Percentiles rank a stretch among this genome's conserved stretches.
Conservation (phyloP, 2,329 filamentous ascomycete species). For the Cryphonectria radicalis region DNA sequence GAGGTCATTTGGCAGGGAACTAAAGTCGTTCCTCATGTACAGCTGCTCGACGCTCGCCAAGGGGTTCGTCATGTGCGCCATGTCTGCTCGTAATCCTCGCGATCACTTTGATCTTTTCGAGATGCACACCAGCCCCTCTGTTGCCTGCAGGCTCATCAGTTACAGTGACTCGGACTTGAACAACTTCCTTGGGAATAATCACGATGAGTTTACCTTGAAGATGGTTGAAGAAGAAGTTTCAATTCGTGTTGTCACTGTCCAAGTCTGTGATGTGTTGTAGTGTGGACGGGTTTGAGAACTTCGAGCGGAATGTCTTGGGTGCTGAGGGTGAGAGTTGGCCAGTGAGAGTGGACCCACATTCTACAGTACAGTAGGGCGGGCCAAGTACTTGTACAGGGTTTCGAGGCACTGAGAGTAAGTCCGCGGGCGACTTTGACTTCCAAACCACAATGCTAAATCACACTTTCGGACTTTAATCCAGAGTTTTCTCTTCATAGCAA, state of each 20-base stretch:
- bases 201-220: neutral
- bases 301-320: neutral
- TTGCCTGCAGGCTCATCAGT: neutral
- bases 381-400: neutral
- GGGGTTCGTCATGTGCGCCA: slow-evolving; percentile 71
- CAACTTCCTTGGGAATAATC: neutral
- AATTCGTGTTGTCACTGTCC: neutral
- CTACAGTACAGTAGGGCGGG: neutral
- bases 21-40: slow-evolving; percentile 56
- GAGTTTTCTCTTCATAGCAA: neutral
- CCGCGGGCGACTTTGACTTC: neutral
- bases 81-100: slow-evolving; percentile 35
- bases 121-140: neutral
- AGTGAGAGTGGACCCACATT: slow-evolving; percentile 5
- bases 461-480: neutral
- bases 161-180: neutral
- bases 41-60: slow-evolving; percentile 75
- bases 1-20: slow-evolving; percentile 67
- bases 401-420: neutral
- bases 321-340: neutral
- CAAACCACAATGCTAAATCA: neutral
- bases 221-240: neutral
- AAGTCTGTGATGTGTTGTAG: neutral
- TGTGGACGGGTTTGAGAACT: neutral
- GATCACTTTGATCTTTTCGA: neutral